Evolutionary conservation across 768 basidiomycete genomes (phyloP), one percentile per base, ranked within the genome.

Genomic region (Boletales sp.): DNA sequence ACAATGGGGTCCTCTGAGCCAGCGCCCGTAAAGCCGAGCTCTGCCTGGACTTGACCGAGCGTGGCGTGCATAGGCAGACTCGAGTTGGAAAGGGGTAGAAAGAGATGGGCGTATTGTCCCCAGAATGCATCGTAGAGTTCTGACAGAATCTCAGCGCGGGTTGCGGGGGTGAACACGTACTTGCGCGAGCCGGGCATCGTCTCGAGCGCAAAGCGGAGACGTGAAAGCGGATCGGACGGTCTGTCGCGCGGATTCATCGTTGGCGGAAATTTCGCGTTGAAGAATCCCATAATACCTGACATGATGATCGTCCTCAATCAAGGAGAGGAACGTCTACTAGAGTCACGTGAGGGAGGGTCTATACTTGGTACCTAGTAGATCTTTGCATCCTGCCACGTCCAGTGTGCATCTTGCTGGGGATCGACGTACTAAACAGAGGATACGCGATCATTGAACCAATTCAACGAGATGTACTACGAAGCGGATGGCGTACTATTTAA

Each of bases 61-160:
- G 85, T 77, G 38, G 76, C 70, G 54, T 85, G 79, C 54, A 81
- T 65, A 2, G 87, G 83, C 15, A 87, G 72, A 57, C 79, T 81
- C 0, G 77, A 73, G 55, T 81, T 81, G 5, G 81, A 80, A 44
- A 76, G 76, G 0, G 86, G 84, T 5, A 91, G 73, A 67, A 93
- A 93, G 42, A 86, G 72, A 51, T 85, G 78, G 4, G 81, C 74
- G 56, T 89, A 83, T 4, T 78, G 75, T 1, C 88, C 90, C 85
- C 89, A 90, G 71, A 93, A 87, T 4, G 88, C 80, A 51, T 81
- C 79, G 62, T 91, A 92, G 1, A 93, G 77, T 58, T 87, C 89
- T 21, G 81, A 77, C n/a, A 92, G 75, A 25, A 91, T 86, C 65
- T 90, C 87, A 44, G 86, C 82, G 42, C 90, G 82, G 8, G 86